phyloP scores from a whole-genome alignment of 2,329 filamentous ascomycete species.

The Knoxdaviesia capensis region DNA sequence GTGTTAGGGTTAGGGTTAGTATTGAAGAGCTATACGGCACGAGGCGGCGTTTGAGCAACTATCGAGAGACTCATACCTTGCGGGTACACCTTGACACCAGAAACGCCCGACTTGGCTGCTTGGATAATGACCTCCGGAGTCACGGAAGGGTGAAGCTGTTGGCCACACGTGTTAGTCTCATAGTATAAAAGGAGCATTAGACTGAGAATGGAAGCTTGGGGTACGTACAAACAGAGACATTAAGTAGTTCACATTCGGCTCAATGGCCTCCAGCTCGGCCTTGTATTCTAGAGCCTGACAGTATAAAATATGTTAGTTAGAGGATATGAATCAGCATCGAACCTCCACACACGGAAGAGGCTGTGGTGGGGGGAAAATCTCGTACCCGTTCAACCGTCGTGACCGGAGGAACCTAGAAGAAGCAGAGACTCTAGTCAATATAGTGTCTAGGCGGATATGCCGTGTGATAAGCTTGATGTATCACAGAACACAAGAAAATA shows the following conservation, averaged over 20 bases:
- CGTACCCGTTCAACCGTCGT: conserved; percentile 27
- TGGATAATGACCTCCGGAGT: conserved; percentile 51
- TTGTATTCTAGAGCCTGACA: conserved; percentile 45
- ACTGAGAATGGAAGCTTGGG: background rate
- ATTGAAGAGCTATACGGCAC: too few relatives aligned
- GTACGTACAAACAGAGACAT: conserved; percentile 46
- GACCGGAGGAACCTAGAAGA: conserved; percentile 25
- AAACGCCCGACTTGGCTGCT: conserved; percentile 51
- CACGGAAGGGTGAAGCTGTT: conserved; percentile 34
- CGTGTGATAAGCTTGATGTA: too few relatives aligned
- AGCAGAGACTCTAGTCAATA: background rate
- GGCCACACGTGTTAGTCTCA: conserved; percentile 4
- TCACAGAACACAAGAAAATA: too few relatives aligned
- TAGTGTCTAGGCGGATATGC: too few relatives aligned
- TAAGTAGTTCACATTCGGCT: conserved; percentile 44
- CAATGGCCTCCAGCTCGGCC: conserved; percentile 34
- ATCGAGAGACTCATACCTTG: conserved; percentile 12
- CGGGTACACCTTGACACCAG: conserved; percentile 54
- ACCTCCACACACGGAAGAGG: too few relatives aligned
- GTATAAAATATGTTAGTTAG: conserved; percentile 5
- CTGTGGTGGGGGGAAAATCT: background rate
- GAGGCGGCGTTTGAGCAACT: too few relatives aligned
- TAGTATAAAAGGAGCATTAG: too few relatives aligned
- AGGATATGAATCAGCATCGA: conserved; percentile 2
- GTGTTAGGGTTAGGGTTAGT: conserved; percentile 1